Percentiles rank a stretch among this genome's conserved stretches.
phyloP scores from a whole-genome alignment of 805 yeast species.

The Komagataella mondaviorum region DNA sequence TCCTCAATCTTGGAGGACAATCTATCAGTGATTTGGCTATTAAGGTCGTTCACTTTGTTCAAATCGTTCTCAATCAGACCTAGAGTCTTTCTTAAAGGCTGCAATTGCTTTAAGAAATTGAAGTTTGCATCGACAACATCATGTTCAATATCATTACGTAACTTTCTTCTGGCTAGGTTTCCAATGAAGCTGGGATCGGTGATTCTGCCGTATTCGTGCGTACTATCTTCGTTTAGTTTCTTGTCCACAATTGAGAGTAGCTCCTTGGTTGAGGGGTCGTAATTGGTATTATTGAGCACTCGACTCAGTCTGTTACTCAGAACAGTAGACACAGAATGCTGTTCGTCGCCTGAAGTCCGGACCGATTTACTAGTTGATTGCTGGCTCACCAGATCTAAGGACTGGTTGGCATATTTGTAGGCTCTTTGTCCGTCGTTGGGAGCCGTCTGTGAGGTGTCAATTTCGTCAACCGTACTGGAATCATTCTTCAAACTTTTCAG shows the following conservation, averaged over 20 bases:
- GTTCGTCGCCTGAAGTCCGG: constrained; percentile 1
- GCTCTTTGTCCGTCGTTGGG: constrained; percentile 14
- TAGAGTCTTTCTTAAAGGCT: constrained; percentile 28
- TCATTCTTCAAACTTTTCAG: constrained; percentile 11
- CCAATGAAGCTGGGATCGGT: constrained; percentile 41
- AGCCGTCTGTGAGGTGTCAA: constrained; percentile 2
- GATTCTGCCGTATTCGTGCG: constrained; percentile 15
- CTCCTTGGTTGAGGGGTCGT: constrained; percentile 21
- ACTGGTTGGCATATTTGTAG: constrained; percentile 32
- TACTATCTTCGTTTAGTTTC: constrained; percentile 12
- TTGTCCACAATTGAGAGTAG: constrained; percentile 14
- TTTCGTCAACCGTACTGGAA: constrained; percentile 1
- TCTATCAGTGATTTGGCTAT: constrained; percentile 18
- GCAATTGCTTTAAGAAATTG: constrained; percentile 29
- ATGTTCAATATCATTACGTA: constrained; percentile 46
- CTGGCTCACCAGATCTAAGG: constrained; percentile 22
- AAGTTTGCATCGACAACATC: constrained; percentile 46
- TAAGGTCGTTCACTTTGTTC: constrained; percentile 14
- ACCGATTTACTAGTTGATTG: constrained; percentile 2
- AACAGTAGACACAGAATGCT: constrained; percentile 7
- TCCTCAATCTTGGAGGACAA: not conserved
- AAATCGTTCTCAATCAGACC: constrained; percentile 16
- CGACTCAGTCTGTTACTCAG: constrained; percentile 33
- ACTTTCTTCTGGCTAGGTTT: constrained; percentile 42
- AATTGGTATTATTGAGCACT: constrained; percentile 30